Conservation (phyloP, 1,284 basidiomycete genomes). For the Papiliotrema terrestris region DNA sequence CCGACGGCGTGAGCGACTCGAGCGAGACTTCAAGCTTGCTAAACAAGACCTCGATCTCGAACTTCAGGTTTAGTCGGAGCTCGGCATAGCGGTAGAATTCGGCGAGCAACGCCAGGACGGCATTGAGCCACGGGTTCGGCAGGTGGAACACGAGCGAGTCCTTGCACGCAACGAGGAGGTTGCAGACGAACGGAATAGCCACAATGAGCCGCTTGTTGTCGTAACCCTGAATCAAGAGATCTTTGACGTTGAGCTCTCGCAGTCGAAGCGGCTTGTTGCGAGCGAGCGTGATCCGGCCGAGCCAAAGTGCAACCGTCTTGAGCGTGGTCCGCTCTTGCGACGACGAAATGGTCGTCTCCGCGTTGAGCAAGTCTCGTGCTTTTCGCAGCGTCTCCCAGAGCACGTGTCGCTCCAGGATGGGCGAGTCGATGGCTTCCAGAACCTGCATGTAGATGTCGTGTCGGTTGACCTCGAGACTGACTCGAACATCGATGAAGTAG, state of each 20-base stretch:
- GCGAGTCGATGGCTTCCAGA: slow-evolving; percentile 72
- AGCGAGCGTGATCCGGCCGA: slow-evolving; percentile 89
- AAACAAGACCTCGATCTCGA: slow-evolving; percentile 97
- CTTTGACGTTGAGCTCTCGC: slow-evolving; percentile 93
- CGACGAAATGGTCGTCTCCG: slow-evolving; percentile 82
- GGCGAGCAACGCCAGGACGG: slow-evolving; percentile 82
- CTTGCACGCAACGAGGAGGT: slow-evolving; percentile 85
- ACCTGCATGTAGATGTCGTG: slow-evolving; percentile 93
- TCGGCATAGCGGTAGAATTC: slow-evolving; percentile 97
- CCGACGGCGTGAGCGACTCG: slow-evolving; percentile 78
- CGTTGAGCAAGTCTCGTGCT: slow-evolving; percentile 79
- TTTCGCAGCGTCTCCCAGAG: slow-evolving; percentile 92
- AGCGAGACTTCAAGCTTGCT: slow-evolving; percentile 86
- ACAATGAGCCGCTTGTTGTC: slow-evolving; percentile 88
- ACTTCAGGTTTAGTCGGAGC: slow-evolving; percentile 94
- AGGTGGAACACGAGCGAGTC: slow-evolving; percentile 89
- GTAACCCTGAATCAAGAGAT: slow-evolving; percentile 91
- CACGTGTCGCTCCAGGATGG: slow-evolving; percentile 67
- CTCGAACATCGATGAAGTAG: slow-evolving; percentile 93
- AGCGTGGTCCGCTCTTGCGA: slow-evolving; percentile 80
- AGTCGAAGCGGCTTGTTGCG: slow-evolving; percentile 88
- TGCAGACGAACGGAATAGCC: slow-evolving; percentile 98
- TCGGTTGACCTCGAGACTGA: slow-evolving; percentile 96
- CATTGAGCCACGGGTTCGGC: slow-evolving; percentile 98
- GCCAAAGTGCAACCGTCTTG: slow-evolving; percentile 95